Percentiles rank a stretch among this genome's conserved stretches.
phyloP scores from a whole-genome alignment of 306 rosid species.

The Vigna angularis region DNA sequence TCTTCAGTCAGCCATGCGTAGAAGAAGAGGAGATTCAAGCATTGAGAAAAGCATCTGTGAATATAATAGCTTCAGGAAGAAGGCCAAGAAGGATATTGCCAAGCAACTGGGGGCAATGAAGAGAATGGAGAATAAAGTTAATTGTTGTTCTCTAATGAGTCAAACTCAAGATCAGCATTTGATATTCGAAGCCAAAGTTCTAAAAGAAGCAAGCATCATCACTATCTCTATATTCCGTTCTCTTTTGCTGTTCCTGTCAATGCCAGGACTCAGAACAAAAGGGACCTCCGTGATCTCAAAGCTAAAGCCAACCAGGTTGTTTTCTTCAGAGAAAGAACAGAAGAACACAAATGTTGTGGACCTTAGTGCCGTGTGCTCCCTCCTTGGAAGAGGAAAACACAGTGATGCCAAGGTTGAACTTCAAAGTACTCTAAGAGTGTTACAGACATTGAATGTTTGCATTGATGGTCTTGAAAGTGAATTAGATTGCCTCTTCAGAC shows the following conservation, averaged over 20 bases:
- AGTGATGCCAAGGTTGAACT: slow-evolving; percentile 37
- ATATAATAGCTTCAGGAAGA: slow-evolving; percentile 63
- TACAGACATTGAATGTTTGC: slow-evolving; percentile 53
- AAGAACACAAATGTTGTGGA: slow-evolving; percentile 43
- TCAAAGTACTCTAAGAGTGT: slow-evolving; percentile 49
- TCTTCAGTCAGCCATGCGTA: slow-evolving; percentile 66
- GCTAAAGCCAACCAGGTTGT: slow-evolving; percentile 46
- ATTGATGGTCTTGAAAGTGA: slow-evolving; percentile 50
- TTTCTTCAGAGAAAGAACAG: slow-evolving; percentile 54
- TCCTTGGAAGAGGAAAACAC: slow-evolving; percentile 25
- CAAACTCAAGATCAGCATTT: slow-evolving; percentile 46
- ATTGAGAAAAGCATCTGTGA: slow-evolving; percentile 49
- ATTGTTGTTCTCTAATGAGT: slow-evolving; percentile 31
- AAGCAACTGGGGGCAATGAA: slow-evolving; percentile 59
- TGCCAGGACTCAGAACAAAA: slow-evolving; percentile 48
- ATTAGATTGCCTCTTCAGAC: slow-evolving; percentile 56
- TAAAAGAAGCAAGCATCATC: slow-evolving; percentile 59
- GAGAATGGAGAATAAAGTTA: slow-evolving; percentile 52
- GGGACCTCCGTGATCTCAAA: slow-evolving; percentile 60
- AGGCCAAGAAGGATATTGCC: slow-evolving; percentile 64
- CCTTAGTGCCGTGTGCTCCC: slow-evolving; percentile 39
- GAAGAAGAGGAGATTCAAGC: slow-evolving; percentile 62
- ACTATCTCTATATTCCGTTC: slow-evolving; percentile 59
- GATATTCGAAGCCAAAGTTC: slow-evolving; percentile 39
- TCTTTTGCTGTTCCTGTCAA: slow-evolving; percentile 58